phyloP scores from a whole-genome alignment of 2,329 filamentous ascomycete genomes.

The Clarireedia sp. region DNA sequence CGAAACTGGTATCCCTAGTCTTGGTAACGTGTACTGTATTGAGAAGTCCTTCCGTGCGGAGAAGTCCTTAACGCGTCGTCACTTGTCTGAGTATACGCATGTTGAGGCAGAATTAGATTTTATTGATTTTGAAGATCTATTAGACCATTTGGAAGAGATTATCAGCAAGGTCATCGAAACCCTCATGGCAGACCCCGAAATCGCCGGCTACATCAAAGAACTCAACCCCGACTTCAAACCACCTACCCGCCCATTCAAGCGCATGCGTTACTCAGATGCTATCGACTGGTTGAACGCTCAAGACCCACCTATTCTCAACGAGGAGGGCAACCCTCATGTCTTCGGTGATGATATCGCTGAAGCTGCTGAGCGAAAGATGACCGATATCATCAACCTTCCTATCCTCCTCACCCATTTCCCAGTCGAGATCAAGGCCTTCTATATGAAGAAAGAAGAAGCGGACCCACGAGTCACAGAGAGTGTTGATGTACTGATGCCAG shows the following conservation, averaged over 20 bases:
- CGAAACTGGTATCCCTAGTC: conserved; percentile 81
- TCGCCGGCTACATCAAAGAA: conserved; percentile 66
- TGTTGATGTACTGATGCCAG: conserved; percentile 80
- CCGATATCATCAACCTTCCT: conserved; percentile 87
- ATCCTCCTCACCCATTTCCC: conserved; percentile 98
- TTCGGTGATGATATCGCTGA: conserved; percentile 98
- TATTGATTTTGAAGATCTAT: conserved; percentile 83
- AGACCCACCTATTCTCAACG: conserved; percentile 73
- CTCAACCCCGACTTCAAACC: conserved; percentile 86
- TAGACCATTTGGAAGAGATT: conserved; percentile 77
- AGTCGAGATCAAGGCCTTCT: conserved; percentile 95
- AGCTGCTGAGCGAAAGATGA: conserved; percentile 94
- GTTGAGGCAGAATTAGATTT: conserved; percentile 95
- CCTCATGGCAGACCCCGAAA: conserved; percentile 63
- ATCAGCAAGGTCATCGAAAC: conserved; percentile 56
- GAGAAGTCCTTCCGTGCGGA: conserved; percentile 98
- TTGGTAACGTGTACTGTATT: conserved; percentile 96
- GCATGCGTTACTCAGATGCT: conserved; percentile 91
- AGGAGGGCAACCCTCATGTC: conserved; percentile 79
- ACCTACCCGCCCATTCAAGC: conserved; percentile 78
- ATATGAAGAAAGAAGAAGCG: conserved; percentile 83
- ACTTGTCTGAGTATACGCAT: conserved; percentile 94
- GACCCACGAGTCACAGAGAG: conserved; percentile 85
- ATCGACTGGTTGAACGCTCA: conserved; percentile 90
- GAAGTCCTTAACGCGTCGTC: conserved; percentile 87